Evolutionary conservation across 768 basidiomycete genomes (phyloP), one percentile per base, ranked within the genome.

Genomic region (Suillus weaverae): DNA sequence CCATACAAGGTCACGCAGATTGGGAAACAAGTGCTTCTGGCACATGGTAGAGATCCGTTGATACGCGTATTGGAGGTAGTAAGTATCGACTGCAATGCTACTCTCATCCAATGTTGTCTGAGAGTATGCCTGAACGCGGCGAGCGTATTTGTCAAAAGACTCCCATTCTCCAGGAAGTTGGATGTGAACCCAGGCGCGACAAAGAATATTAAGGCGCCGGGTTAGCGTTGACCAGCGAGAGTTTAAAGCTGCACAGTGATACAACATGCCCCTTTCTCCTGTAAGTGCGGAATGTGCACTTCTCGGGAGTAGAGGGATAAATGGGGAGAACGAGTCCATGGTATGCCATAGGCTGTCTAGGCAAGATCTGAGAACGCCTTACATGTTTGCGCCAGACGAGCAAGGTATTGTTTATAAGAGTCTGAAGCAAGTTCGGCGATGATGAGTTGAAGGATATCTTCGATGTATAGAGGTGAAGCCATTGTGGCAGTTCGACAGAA

Each of bases 391-490:
- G 57, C 68, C 5, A 69, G 59, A 61, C 56, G 53, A 36, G 53
- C 46, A 10, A 50, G 46, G 33, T n/a, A 56, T 38, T 51, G 60
- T 61, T 66, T 55, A 18, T 69, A 39, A 26, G 26, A 26, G 36
- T 44, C 33, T n/a, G 10, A 38, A 38, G 20, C 44, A 22, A 69
- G 39, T 18, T 70, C 18, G 8, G 62, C 57, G n/a, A 70, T 32
- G 26, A 70, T 62, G 26, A 62, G 33, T 26, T 43, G 35, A 9
- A 67, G 41, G 36, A 69, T 69, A 38, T 66, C 65, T 0, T 60
- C 63, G 4, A 69, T 67, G 39, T 51, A 62, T 32, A 69, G 39
- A 46, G 44, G 44, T 8, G 26, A 26, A 26, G 26, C 26, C 26
- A 26, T 26, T 26, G 26, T 26, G 26, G 26, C 26, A 26, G 26